These are phyloP conservation scores for Santalum album DNA, from an alignment of 164 flowering plant species.

Conservation along the genomic window DNA sequence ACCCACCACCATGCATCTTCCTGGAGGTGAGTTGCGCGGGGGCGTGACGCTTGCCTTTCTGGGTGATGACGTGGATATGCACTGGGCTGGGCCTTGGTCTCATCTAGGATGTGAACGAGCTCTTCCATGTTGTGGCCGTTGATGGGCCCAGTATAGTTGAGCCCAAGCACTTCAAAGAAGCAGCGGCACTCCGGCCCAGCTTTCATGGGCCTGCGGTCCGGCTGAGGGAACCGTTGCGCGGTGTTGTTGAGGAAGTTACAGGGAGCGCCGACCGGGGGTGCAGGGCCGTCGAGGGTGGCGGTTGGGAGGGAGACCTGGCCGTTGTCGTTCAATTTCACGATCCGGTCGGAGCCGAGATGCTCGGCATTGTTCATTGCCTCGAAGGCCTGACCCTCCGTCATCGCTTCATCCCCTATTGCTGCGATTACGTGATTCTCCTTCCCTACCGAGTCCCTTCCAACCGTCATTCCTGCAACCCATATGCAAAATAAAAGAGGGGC, in stretches of 20 bases:
- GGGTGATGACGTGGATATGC: constrained; percentile 36
- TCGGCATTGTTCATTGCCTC: constrained; percentile 49
- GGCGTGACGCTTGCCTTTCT: constrained; percentile 51
- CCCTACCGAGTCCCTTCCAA: constrained; percentile 37
- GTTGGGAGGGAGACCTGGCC: constrained; percentile 38
- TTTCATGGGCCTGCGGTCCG: constrained; percentile 22
- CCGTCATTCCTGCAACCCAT: constrained; percentile 55
- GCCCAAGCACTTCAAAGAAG: constrained; percentile 32
- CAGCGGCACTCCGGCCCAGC: constrained; percentile 9
- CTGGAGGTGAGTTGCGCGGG: constrained; percentile 38
- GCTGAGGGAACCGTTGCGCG: constrained; percentile 24
- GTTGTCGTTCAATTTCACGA: constrained; percentile 39
- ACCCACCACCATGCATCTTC: constrained; percentile 51
- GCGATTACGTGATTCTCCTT: constrained; percentile 36
- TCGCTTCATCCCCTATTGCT: constrained; percentile 49
- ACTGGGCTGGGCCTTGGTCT: constrained; percentile 43
- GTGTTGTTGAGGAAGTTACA: constrained; percentile 32
- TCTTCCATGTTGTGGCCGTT: constrained; percentile 37
- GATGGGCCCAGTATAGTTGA: constrained; percentile 33
- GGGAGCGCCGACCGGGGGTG: constrained; percentile 43
- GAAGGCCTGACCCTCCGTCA: constrained; percentile 46
- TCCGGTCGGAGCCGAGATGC: constrained; percentile 33
- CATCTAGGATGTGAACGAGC: constrained; percentile 27
- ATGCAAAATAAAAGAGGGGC: too few relatives aligned
- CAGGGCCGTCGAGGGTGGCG: constrained; percentile 48